phyloP scores from a whole-genome alignment of 169 alveolate species.

The Plasmodium billcollinsi region DNA sequence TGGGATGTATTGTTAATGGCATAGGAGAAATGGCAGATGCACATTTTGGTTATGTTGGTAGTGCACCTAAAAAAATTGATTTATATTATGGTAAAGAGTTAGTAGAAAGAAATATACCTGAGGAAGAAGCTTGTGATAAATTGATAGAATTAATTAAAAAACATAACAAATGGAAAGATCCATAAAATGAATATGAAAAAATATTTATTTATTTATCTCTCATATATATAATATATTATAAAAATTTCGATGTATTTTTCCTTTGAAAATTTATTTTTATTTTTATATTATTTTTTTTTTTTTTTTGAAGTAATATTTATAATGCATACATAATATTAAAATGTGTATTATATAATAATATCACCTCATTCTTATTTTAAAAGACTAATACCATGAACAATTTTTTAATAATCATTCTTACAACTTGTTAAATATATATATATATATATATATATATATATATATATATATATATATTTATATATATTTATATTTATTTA shows the following conservation, averaged over 20 bases:
- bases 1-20: constrained; percentile 95
- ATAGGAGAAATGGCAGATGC: constrained; percentile 95
- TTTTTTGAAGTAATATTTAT: neutral
- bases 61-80: constrained; percentile 89
- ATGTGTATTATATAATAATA: too few relatives aligned
- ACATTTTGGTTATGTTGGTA: constrained; percentile 93
- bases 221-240: neutral
- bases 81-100: constrained; percentile 87
- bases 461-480: too few relatives aligned
- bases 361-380: too few relatives aligned
- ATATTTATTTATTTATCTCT: too few relatives aligned
- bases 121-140: constrained; percentile 87
- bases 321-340: too few relatives aligned
- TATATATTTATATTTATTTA: too few relatives aligned
- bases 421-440: too few relatives aligned
- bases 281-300: neutral
- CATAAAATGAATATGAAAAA: constrained; percentile 2
- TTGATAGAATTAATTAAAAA: constrained; percentile 86
- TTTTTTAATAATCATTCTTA: too few relatives aligned
- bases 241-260: neutral
- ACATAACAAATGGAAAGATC: constrained; percentile 59
- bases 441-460: too few relatives aligned
- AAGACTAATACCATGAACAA: too few relatives aligned
- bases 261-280: neutral
- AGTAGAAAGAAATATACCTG: constrained; percentile 87